Conservation (phyloP, 305 asterid species). For the Euphrasia arctica region DNA sequence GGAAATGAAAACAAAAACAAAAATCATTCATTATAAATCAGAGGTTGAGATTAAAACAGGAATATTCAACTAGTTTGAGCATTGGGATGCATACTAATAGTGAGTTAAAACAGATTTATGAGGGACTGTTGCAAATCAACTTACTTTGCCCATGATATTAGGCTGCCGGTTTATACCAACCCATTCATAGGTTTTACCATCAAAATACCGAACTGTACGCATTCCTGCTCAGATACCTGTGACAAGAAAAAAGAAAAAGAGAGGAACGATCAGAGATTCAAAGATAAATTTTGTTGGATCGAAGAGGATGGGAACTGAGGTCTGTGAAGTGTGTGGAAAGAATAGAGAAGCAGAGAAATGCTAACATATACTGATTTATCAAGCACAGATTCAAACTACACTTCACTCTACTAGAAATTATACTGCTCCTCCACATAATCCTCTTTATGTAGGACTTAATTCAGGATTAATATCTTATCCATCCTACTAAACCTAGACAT, state of each 20-base stretch:
- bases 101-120: conserved; percentile 3
- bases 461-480: not conserved
- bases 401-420: not conserved
- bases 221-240: conserved; percentile 99
- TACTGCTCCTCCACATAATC: not conserved
- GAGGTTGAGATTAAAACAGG: not conserved
- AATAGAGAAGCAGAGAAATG: too few species aligned
- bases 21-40: not conserved
- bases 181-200: conserved; percentile 98
- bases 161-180: conserved; percentile 98
- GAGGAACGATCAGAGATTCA: not conserved
- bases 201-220: conserved; percentile 89
- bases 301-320: not conserved
- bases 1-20: not conserved
- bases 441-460: not conserved
- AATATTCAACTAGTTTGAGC: not conserved
- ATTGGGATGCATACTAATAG: conserved; percentile 1
- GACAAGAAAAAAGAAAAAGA: conserved; percentile 31
- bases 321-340: too few species aligned
- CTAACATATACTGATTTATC: not conserved
- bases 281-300: not conserved
- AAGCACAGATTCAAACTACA: not conserved
- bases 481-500: not conserved
- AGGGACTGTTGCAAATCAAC: conserved; percentile 23
- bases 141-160: conserved; percentile 87